Percentiles rank a stretch among this genome's conserved stretches.
phyloP scores from a whole-genome alignment of 495 filamentous ascomycete genomes.

The Pseudevernia furfuracea region DNA sequence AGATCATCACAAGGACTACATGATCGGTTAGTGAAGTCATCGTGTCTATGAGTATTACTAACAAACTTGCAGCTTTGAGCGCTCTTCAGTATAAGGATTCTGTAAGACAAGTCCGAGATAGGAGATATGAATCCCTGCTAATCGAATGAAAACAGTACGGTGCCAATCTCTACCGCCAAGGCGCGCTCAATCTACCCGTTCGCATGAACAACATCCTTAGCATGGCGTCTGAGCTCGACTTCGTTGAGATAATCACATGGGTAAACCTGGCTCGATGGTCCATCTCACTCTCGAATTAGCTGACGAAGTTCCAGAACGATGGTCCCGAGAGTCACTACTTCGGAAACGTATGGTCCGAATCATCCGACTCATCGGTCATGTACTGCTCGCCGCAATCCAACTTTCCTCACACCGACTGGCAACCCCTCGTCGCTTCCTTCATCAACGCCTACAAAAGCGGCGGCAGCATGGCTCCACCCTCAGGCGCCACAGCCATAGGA shows the following conservation, averaged over 20 bases:
- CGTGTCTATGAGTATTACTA: neutral
- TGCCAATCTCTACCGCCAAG: conserved; percentile 37
- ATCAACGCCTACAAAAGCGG: conserved; percentile 34
- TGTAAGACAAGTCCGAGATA: conserved; percentile 10
- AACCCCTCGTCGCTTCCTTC: conserved; percentile 31
- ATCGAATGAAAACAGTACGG: conserved; percentile 13
- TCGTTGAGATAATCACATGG: conserved; percentile 33
- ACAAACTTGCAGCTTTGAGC: conserved; percentile 26
- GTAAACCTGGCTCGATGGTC: neutral
- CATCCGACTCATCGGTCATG: conserved; percentile 26
- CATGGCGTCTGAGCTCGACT: conserved; percentile 25
- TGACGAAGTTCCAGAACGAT: conserved; percentile 28
- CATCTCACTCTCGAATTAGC: neutral
- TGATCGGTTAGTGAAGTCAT: conserved; percentile 28
- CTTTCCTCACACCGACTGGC: conserved; percentile 32
- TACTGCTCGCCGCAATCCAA: conserved; percentile 27
- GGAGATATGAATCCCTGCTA: too few relatives aligned
- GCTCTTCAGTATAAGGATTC: conserved; percentile 40
- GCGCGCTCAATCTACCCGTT: conserved; percentile 34
- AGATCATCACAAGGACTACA: conserved; percentile 27
- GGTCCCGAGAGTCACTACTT: conserved; percentile 43
- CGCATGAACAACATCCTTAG: conserved; percentile 29
- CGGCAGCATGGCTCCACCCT: conserved; percentile 15
- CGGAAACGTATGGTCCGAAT: conserved; percentile 33
- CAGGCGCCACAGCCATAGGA: conserved; percentile 4